These are phyloP conservation scores for Penicillium sp. DNA, from an alignment of 2,329 filamentous ascomycete species.

Conservation along the genomic window DNA sequence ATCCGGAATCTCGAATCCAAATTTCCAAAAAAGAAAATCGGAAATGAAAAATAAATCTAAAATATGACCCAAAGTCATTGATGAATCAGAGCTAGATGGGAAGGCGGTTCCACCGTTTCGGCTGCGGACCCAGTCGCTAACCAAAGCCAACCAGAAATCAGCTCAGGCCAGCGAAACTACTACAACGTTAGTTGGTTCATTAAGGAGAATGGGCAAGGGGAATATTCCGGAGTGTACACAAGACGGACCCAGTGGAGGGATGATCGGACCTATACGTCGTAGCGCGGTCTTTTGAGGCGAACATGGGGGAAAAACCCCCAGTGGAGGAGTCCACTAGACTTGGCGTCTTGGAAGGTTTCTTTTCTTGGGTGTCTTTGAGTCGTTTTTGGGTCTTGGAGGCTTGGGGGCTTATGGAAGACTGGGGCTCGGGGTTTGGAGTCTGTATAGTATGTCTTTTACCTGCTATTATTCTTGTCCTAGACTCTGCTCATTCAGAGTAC, in stretches of 20 bases:
- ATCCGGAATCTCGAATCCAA: constrained; percentile 17
- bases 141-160: constrained; percentile 6
- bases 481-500: background rate
- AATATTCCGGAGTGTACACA: constrained; percentile 32
- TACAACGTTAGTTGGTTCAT: background rate
- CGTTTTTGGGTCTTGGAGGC: background rate
- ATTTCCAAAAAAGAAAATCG: background rate
- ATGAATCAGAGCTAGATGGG: constrained; percentile 28
- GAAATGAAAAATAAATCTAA: background rate
- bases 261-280: constrained; percentile 27
- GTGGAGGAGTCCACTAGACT: constrained; percentile 12
- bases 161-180: background rate
- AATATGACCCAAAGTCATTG: constrained; percentile 8
- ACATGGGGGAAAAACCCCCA: constrained; percentile 30
- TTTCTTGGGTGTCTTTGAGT: background rate
- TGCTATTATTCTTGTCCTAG: background rate
- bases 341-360: background rate
- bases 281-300: constrained; percentile 27
- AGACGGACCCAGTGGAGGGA: constrained; percentile 15
- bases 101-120: constrained; percentile 30
- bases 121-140: constrained; percentile 16
- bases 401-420: background rate
- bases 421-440: background rate
- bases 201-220: constrained; percentile 16
- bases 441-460: background rate